Evolutionary conservation across 2,329 filamentous ascomycete genomes (phyloP), one percentile per base, ranked within the genome.

Genomic region (Alternaria ethzedia): DNA sequence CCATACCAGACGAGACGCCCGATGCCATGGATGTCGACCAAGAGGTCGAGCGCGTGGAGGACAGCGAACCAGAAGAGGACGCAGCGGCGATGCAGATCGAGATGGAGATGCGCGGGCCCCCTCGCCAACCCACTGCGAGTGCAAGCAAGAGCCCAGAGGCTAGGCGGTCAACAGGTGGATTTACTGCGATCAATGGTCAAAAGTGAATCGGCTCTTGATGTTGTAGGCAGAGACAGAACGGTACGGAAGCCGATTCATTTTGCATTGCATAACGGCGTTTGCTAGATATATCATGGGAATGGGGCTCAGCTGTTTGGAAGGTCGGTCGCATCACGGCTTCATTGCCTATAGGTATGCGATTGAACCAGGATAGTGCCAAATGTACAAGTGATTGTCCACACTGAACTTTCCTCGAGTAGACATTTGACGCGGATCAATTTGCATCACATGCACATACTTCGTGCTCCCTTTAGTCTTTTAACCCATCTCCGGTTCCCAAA

Each of bases 51-150:
- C 60, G 56, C 13, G 66, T 67, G 0, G 66, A 69, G 10, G 72
- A 74, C 3, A 74, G 69, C 55, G 75, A 75, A 9, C 61, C 69
- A 15, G 75, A 76, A 32, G 62, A 75, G 20, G 78, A 78, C 51
- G 67, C 69, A 1, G 75, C 76, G 20, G 76, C 78, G 0, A 78
- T 78, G 76, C 78, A 79, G 61, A 70, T 80, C n/a, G 77, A 80
- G 66, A 79, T 80, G 75, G 78, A 80, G 64, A 80, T 80, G 78
- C 70, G 77, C 6, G 77, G 78, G 4, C 74, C 74, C 58, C 66
- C 64, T 26, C 61, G 55, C 2, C 58, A 58, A 12, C 52, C 54
- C 15, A 28, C 36, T 8, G 44, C 44, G 15, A 46, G 44, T 28
- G 61, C 61, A 20, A 66, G 23, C 17, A 54, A 62, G 30, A 54